A percentile compares a stretch with the other conserved stretches of the same genome.
Evolutionary conservation across 1,139 yeast genomes (phyloP).

Genomic region (Lodderomyces orthopsilosis): DNA sequence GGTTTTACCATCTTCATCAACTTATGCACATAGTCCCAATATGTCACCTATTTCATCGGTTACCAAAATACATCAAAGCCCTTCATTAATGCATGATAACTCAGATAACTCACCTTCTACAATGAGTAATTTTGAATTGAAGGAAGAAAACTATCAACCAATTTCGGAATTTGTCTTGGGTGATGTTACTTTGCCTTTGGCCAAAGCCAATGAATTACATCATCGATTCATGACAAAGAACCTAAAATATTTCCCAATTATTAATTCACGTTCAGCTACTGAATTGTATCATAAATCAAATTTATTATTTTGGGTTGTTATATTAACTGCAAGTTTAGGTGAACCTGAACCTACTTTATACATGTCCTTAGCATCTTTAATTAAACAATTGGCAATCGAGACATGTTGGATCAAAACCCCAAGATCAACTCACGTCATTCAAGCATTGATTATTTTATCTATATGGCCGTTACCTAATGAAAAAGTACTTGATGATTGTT

Average conservation of each 20-base stretch:
- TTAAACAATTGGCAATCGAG: conserved; percentile 85
- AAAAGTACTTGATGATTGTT: conserved; percentile 88
- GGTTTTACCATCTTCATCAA: conserved; percentile 3
- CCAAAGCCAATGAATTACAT: conserved; percentile 72
- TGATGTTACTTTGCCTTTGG: conserved; percentile 62
- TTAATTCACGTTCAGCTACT: conserved; percentile 67
- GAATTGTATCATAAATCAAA: conserved; percentile 83
- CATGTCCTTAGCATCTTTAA: conserved; percentile 69
- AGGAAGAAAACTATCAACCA: conserved; percentile 12
- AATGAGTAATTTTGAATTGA: conserved; percentile 10
- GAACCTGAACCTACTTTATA: conserved; percentile 87
- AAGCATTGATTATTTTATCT: conserved; percentile 76
- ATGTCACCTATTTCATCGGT: conserved; percentile 13
- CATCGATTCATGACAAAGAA: conserved; percentile 62
- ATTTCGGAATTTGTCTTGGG: conserved; percentile 66
- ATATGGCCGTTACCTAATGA: conserved; percentile 95
- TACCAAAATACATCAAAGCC: conserved; percentile 12
- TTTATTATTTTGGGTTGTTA: conserved; percentile 85
- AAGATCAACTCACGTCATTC: conserved; percentile 89
- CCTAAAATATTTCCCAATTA: conserved; percentile 76
- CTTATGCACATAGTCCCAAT: conserved; percentile 1
- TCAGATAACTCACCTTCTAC: conserved; percentile 27
- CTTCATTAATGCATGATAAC: conserved; percentile 16
- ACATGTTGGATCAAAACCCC: conserved; percentile 95
- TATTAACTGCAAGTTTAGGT: conserved; percentile 78